Evolutionary conservation across 1,284 basidiomycete genomes (phyloP), one percentile per base, ranked within the genome.

Genomic region (Golubevia pallescens): DNA sequence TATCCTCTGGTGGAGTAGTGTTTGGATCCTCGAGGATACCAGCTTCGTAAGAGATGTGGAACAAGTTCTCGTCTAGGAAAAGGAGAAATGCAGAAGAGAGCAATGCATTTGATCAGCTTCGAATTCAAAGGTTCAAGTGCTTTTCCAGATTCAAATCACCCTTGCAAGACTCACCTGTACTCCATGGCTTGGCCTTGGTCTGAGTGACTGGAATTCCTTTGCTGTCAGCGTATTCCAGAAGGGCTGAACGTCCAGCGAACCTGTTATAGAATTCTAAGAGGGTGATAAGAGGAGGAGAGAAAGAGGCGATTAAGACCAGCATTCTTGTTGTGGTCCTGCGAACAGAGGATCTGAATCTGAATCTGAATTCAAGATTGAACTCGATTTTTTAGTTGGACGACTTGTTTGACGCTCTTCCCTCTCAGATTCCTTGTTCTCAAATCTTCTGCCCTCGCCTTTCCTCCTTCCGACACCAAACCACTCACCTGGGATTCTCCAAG

Each of bases 11-110:
- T 65, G 97, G 96, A 7, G 95, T 98, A 71, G 89, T 92, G 89
- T 97, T 90, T 76, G 96, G 96, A 86, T 99, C 93, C 87, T 99
- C 97, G 73, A 99, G 91, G 86, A 99, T 98, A 66, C 96, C 96
- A 34, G 96, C 96, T 87, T 99, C 96, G 88, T 98, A 99, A 21
- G 95, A 99, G 87, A 98, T 99, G 89, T 99, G 96, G 92, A 97
- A 97, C 65, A 99, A 89, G 88, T 99, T 99, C 88, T 98, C 97
- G 87, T 84, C 81, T 57, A 38, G 7, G 16, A 2, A 6, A n/a
- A 10, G 16, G 51, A 21, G 53, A 8, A 61, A 61, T 20, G n/a
- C n/a, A 54, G 59, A 10, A 13, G 19, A 21, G 10, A 42, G 20
- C 34, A 57, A 6, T 54, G 23, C 24, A 6, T 6, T n/a, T n/a